Conservation (phyloP, 306 rosid species). For the Casuarina equisetifolia region DNA sequence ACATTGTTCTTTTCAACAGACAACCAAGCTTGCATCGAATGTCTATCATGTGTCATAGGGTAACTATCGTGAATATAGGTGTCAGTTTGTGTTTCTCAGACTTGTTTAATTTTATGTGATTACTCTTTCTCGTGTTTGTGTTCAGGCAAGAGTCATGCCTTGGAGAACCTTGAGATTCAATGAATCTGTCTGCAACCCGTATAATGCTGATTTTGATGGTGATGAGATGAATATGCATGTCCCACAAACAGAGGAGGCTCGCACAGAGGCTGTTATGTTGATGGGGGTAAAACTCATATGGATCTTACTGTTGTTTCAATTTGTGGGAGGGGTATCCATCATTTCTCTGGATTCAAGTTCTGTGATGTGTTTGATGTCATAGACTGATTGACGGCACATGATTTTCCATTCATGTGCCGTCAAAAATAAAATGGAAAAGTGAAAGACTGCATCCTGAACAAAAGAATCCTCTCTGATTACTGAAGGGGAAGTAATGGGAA, state of each 20-base stretch:
- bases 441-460: neutral
- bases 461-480: neutral
- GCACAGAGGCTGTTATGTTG: conserved; percentile 91
- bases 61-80: conserved; percentile 32
- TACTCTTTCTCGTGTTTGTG: conserved; percentile 27
- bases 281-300: conserved; percentile 73
- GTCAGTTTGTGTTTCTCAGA: neutral
- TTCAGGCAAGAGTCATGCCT: conserved; percentile 96
- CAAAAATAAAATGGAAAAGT: neutral
- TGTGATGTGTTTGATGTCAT: conserved; percentile 6
- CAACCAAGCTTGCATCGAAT: conserved; percentile 97
- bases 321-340: neutral
- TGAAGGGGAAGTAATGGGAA: neutral
- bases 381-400: neutral
- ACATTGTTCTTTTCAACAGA: conserved; percentile 85
- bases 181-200: conserved; percentile 97
- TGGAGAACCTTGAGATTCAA: conserved; percentile 98
- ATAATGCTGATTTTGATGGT: conserved; percentile 98
- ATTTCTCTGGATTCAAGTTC: neutral
- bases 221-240: conserved; percentile 98
- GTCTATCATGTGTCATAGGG: conserved; percentile 99
- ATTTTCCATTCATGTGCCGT: neutral
- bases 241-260: conserved; percentile 98
- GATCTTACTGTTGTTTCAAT: conserved; percentile 28
- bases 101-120: conserved; percentile 1